Conservation (phyloP, 768 basidiomycete species). For the Lentinula aciculospora region DNA sequence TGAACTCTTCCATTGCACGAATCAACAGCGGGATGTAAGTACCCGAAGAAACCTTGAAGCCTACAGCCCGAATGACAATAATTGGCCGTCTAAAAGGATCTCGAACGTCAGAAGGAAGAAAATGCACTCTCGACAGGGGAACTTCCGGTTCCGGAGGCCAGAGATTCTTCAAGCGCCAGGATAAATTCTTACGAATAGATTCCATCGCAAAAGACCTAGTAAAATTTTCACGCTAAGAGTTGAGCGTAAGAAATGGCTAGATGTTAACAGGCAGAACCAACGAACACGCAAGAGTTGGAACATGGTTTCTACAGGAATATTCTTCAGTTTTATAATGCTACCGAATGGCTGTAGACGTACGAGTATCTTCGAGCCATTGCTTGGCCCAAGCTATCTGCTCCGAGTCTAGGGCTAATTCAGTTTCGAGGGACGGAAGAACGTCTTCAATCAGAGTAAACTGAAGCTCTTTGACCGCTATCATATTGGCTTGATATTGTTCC, state of each 20-base stretch:
- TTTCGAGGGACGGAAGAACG: conserved; percentile 53
- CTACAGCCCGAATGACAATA: conserved; percentile 43
- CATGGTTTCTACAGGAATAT: conserved; percentile 34
- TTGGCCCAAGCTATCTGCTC: conserved; percentile 44
- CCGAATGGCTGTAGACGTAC: conserved; percentile 33
- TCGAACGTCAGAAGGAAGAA: conserved; percentile 44
- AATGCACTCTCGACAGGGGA: conserved; percentile 36
- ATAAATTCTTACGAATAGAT: conserved; percentile 45
- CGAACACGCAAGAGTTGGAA: conserved; percentile 62
- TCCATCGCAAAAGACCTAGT: conserved; percentile 57
- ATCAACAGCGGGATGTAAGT: conserved; percentile 29
- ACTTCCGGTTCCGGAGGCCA: conserved; percentile 26
- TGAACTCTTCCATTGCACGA: conserved; percentile 49
- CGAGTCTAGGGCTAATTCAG: conserved; percentile 49
- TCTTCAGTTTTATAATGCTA: background rate
- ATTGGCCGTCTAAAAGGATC: conserved; percentile 68
- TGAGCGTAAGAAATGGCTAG: conserved; percentile 6
- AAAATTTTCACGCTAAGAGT: conserved; percentile 59
- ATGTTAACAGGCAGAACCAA: conserved; percentile 10
- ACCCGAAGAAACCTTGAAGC: conserved; percentile 32
- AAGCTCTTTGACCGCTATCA: conserved; percentile 38
- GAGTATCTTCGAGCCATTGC: conserved; percentile 61
- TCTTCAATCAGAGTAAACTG: conserved; percentile 49
- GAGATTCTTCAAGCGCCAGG: conserved; percentile 50
- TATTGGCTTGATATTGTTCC: conserved; percentile 43